Evolutionary conservation across 2,329 filamentous ascomycete species (phyloP).

Genomic region (Penicillium crustosum): DNA sequence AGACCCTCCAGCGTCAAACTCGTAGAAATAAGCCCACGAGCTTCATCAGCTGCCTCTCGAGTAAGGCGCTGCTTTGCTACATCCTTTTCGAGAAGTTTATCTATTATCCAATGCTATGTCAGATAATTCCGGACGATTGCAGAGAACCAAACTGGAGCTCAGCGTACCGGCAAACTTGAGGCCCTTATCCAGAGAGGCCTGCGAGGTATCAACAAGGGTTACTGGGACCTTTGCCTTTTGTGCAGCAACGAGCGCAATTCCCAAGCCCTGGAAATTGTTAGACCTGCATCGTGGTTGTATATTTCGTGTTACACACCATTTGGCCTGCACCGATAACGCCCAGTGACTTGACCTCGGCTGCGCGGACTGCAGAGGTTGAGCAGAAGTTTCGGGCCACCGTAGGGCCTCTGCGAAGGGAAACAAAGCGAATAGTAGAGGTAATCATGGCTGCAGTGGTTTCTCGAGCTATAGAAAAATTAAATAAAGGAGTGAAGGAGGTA

Average conservation of each 20-base stretch:
- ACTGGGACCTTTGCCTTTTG: constrained; percentile 81
- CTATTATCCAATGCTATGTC: constrained; percentile 45
- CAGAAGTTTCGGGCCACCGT: constrained; percentile 63
- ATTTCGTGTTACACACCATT: constrained; percentile 64
- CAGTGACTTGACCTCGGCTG: constrained; percentile 76
- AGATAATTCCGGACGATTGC: background rate
- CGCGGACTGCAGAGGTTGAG: constrained; percentile 61
- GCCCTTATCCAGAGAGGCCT: constrained; percentile 83
- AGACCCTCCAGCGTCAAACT: constrained; percentile 75
- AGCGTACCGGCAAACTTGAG: constrained; percentile 76
- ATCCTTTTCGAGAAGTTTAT: constrained; percentile 91
- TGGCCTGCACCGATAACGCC: constrained; percentile 94
- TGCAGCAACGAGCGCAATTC: constrained; percentile 92
- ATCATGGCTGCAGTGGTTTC: constrained; percentile 31
- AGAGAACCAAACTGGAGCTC: background rate
- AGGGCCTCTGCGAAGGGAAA: constrained; percentile 31
- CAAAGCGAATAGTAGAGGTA: constrained; percentile 33
- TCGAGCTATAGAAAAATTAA: background rate
- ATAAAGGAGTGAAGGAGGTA: background rate
- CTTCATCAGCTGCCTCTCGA: constrained; percentile 73
- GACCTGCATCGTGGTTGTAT: constrained; percentile 12
- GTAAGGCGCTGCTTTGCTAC: constrained; percentile 84
- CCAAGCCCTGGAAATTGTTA: constrained; percentile 67
- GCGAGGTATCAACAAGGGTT: constrained; percentile 77
- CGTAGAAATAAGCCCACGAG: constrained; percentile 67